These are phyloP conservation scores for Alternaria gansuensis DNA, from an alignment of 2,329 filamentous ascomycete species.

Conservation along the genomic window DNA sequence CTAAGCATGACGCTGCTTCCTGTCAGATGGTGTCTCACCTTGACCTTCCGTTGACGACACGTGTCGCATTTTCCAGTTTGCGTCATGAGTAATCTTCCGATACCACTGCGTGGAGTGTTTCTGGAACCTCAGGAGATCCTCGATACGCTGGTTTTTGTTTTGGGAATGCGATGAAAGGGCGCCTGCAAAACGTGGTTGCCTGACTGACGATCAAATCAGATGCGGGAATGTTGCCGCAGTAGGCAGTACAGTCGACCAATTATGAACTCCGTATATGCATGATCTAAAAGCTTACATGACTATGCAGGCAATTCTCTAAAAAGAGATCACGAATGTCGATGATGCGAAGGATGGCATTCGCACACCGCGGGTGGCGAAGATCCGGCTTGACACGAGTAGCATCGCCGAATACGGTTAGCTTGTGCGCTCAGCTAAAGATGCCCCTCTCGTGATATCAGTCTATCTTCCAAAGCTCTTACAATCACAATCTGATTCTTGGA, in stretches of 20 bases:
- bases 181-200: constrained; percentile 4
- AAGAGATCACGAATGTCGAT: neutral
- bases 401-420: neutral
- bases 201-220: neutral
- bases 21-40: constrained; percentile 24
- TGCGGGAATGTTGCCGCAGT: neutral
- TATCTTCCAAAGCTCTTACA: neutral
- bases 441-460: neutral
- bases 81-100: constrained; percentile 29
- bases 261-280: rapidly evolving
- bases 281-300: neutral
- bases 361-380: neutral
- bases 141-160: neutral
- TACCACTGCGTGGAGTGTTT: neutral
- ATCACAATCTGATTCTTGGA: too few relatives aligned
- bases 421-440: neutral
- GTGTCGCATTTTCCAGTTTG: constrained; percentile 46
- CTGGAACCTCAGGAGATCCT: too few relatives aligned
- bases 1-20: neutral
- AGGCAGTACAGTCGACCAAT: neutral
- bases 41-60: constrained; percentile 45
- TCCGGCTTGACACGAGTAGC: neutral
- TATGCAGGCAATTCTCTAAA: neutral
- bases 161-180: neutral
- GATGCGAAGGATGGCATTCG: neutral